Evolutionary conservation across 2,329 filamentous ascomycete species (phyloP).

Genomic region (Beauveria sp.): DNA sequence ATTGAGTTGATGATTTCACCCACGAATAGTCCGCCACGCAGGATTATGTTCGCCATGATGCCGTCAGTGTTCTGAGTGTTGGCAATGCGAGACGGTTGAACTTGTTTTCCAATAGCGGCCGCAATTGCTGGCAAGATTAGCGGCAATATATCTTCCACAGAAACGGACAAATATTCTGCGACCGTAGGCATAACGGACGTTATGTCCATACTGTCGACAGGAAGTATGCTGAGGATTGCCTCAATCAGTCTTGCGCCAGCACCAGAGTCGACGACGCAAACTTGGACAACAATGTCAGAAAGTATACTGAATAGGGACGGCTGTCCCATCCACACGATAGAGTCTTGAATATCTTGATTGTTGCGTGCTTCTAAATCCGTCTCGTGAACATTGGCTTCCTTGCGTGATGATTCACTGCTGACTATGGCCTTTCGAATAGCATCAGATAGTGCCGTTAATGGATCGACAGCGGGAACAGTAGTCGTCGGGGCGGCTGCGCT

Average conservation of each 20-base stretch:
- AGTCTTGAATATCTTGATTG: neutral
- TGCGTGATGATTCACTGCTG: neutral
- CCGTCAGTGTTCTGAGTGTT: slow-evolving; percentile 7
- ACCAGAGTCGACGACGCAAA: slow-evolving; percentile 14
- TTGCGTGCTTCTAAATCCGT: neutral
- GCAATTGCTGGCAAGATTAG: slow-evolving; percentile 19
- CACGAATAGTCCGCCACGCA: slow-evolving; percentile 16
- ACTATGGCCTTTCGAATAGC: slow-evolving; percentile 1
- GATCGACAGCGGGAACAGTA: neutral
- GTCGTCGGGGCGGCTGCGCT: neutral
- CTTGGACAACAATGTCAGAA: slow-evolving; percentile 15
- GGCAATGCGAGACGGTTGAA: slow-evolving; percentile 1
- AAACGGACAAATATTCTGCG: slow-evolving; percentile 13
- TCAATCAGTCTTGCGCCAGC: slow-evolving; percentile 18
- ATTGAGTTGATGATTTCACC: slow-evolving; percentile 15
- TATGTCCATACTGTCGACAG: slow-evolving; percentile 15
- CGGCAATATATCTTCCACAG: slow-evolving; percentile 14
- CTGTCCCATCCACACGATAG: neutral
- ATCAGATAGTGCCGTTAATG: neutral
- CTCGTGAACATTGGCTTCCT: neutral
- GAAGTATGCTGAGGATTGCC: slow-evolving; percentile 15
- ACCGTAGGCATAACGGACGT: slow-evolving; percentile 15
- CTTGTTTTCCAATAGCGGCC: slow-evolving; percentile 12
- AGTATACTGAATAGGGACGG: slow-evolving; percentile 16
- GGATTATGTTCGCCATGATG: slow-evolving; percentile 14